Base-by-base conservation (phyloP, 495 filamentous ascomycete genomes). In the Lindgomyces ingoldianus region DNA sequence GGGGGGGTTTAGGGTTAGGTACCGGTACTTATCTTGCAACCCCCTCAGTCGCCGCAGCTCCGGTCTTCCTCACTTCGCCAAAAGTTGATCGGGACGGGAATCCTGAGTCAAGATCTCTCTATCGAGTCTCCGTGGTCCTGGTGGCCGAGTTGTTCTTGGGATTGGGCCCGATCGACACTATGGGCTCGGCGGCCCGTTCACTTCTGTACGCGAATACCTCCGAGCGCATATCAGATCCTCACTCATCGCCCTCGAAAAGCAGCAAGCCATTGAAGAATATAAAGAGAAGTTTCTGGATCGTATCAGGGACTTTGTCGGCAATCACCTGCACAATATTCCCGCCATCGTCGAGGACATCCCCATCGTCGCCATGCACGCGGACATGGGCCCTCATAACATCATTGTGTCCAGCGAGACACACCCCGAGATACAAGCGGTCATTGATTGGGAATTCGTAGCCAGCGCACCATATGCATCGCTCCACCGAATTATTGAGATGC, bases 371-470 rank as follows among this genome's bases (percentile, higher is more conserved):
- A 46, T 46, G 42, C 36, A 46, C 42, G 42, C 42, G 42, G 42
- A 46, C 42, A 46, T 46, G 42, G 42, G 42, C 42, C 42, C 22
- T 46, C 42, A 46, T 46, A 46, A 46, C 42, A 46, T 46, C 42
- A 46, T 46, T 46, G 42, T 46, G 42, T 46, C 42, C 16, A 46
- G 42, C 22, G 42, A n/a, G 42, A 46, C 42, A 46, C 4, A 46
- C 42, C 3, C 42, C 14, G 4, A 46, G 42, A 46, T 46, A n/a
- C 42, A 46, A 46, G 42, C 42, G 4, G 42, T 46, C 42, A 46
- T 46, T 46, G 42, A 46, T 46, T 46, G 42, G 42, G 42, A 46
- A 46, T 46, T 46, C 42, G 42, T 46, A 46, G 42, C 42, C 42
- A 46, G 42, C 4, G 42, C 42, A 46, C 42, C 42, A 46, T 46